These are phyloP conservation scores for Exophiala sideris DNA, from an alignment of 2,329 filamentous ascomycete species.

Conservation along the genomic window DNA sequence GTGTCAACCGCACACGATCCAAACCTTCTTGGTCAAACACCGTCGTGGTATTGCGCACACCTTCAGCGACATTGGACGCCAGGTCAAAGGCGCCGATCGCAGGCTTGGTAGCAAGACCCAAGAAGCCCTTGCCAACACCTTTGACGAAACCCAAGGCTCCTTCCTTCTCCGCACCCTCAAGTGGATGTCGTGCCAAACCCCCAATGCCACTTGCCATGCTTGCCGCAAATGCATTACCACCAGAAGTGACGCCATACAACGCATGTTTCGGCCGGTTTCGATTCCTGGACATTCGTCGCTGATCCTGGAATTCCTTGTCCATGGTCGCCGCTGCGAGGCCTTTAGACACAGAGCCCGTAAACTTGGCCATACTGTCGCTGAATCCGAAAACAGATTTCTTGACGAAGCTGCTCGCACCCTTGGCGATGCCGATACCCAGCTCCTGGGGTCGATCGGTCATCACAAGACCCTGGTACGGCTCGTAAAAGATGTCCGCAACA, in stretches of 20 bases:
- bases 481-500: slow-evolving; percentile 97
- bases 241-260: slow-evolving; percentile 90
- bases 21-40: slow-evolving; percentile 95
- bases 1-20: slow-evolving; percentile 87
- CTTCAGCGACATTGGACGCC: slow-evolving; percentile 93
- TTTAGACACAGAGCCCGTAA: slow-evolving; percentile 95
- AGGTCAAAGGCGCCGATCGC: slow-evolving; percentile 96
- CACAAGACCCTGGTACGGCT: slow-evolving; percentile 95
- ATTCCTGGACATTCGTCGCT: slow-evolving; percentile 85
- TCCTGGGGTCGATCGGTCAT: slow-evolving; percentile 95
- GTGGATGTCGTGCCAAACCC: slow-evolving; percentile 84
- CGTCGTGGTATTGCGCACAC: slow-evolving; percentile 96
- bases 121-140: slow-evolving; percentile 89
- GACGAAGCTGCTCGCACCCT: slow-evolving; percentile 92
- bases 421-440: slow-evolving; percentile 89
- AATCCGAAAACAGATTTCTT: slow-evolving; percentile 99
- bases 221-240: slow-evolving; percentile 89
- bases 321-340: slow-evolving; percentile 91
- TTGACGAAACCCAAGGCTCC: slow-evolving; percentile 94
- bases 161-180: slow-evolving; percentile 94
- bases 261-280: slow-evolving; percentile 96
- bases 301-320: slow-evolving; percentile 98
- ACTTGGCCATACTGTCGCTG: slow-evolving; percentile 94
- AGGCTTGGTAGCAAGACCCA: slow-evolving; percentile 94
- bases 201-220: slow-evolving; percentile 92